phyloP scores from a whole-genome alignment of 352 stramenopile genomes.

The Globisporangium cylindrosporum region DNA sequence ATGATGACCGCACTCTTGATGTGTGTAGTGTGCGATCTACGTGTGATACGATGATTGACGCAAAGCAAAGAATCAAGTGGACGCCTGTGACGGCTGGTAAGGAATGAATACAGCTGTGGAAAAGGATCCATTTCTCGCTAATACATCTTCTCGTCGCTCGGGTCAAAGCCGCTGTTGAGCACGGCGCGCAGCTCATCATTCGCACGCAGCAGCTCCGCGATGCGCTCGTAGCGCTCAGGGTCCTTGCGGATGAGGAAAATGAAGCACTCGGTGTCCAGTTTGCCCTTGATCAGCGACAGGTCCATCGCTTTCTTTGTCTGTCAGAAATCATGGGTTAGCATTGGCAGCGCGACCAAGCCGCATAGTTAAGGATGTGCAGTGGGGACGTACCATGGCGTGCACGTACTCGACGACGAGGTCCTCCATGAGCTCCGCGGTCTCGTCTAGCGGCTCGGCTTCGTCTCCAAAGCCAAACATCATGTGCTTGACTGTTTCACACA shows the following conservation, averaged over 20 bases:
- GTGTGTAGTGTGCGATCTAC: neutral
- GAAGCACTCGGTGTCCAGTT: constrained; percentile 87
- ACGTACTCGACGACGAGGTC: constrained; percentile 84
- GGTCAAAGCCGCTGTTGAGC: constrained; percentile 88
- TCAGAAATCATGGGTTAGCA: neutral
- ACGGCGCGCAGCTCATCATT: constrained; percentile 85
- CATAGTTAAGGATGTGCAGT: neutral
- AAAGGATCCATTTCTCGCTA: constrained; percentile 19
- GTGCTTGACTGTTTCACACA: constrained; percentile 62
- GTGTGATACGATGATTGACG: neutral
- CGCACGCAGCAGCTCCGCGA: constrained; percentile 74
- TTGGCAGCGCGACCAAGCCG: neutral
- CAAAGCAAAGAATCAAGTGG: constrained; percentile 5
- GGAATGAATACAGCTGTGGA: neutral
- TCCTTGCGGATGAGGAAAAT: constrained; percentile 89
- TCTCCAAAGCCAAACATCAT: constrained; percentile 90
- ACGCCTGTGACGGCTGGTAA: neutral
- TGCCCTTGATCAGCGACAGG: constrained; percentile 75
- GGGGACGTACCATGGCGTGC: constrained; percentile 62
- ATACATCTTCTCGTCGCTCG: constrained; percentile 87
- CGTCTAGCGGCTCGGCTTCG: constrained; percentile 60
- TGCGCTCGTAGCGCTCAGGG: constrained; percentile 75
- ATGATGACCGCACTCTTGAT: neutral
- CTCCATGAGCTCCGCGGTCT: constrained; percentile 82
- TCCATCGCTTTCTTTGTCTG: constrained; percentile 88